Percentiles rank a stretch among this genome's conserved stretches.
Conservation (phyloP, 1,284 basidiomycete species). For the Wallemia hederae region DNA sequence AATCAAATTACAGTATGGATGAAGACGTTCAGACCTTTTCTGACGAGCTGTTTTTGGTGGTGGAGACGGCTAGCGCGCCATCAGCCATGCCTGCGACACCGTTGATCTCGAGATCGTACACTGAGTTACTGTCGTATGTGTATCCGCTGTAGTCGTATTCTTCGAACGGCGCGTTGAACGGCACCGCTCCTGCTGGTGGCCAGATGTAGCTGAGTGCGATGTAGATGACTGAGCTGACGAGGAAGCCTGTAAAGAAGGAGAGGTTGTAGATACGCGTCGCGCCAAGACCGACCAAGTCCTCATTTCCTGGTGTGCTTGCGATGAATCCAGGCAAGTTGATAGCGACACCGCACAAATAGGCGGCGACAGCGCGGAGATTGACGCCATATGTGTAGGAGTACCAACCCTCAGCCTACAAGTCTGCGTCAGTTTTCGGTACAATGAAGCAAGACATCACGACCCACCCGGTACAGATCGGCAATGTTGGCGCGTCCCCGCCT, state of each 20-base stretch:
- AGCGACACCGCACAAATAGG: slow-evolving; percentile 5
- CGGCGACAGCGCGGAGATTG: slow-evolving; percentile 5
- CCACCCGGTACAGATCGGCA: not conserved
- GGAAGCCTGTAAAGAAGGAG: not conserved
- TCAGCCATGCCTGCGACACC: not conserved
- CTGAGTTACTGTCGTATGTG: not conserved
- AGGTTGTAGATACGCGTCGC: not conserved
- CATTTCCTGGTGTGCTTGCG: not conserved
- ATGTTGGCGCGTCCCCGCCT: not conserved
- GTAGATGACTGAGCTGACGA: not conserved
- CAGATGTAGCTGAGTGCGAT: not conserved
- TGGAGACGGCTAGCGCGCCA: not conserved
- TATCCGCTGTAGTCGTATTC: not conserved
- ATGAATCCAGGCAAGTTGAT: slow-evolving; percentile 6
- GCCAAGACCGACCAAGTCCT: not conserved
- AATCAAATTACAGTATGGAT: too few relatives aligned
- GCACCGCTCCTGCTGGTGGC: not conserved
- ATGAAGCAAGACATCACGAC: not conserved
- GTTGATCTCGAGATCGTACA: not conserved
- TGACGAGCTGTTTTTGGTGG: not conserved
- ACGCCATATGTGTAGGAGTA: slow-evolving; percentile 6
- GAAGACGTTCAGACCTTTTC: too few relatives aligned
- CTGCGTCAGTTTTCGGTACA: not conserved
- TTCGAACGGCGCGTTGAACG: not conserved
- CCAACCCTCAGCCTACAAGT: not conserved